A percentile compares a stretch with the other conserved stretches of the same genome.
Evolutionary conservation across 345 rosid genomes (phyloP).

Genomic region (Erysimum cheiranthoides): DNA sequence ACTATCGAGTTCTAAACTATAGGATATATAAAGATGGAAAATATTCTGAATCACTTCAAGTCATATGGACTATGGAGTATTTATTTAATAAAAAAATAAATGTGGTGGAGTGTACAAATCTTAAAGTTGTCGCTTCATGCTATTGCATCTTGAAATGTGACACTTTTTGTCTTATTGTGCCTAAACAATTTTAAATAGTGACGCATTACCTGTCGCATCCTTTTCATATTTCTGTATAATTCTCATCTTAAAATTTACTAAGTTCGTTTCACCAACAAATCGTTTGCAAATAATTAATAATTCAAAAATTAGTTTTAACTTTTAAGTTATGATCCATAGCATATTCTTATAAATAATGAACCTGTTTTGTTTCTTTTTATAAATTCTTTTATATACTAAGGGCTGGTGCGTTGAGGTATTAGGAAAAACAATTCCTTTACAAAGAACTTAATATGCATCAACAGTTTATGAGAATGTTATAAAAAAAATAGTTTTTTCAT

Average conservation of each 20-base stretch:
- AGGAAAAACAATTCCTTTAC: neutral
- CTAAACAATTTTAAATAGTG: conserved; percentile 14
- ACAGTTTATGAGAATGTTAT: neutral
- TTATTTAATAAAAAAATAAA: neutral
- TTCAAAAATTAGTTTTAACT: neutral
- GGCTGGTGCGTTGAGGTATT: neutral
- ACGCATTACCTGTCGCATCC: conserved; percentile 38
- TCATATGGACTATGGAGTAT: too few species aligned
- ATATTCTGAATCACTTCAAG: too few species aligned
- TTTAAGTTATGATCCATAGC: neutral
- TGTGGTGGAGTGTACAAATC: conserved; percentile 31
- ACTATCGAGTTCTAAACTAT: too few species aligned
- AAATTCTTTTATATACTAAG: neutral
- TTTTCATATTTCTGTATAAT: conserved; percentile 9
- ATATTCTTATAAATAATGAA: neutral
- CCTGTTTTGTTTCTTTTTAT: neutral
- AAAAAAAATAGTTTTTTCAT: neutral
- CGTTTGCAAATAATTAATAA: neutral
- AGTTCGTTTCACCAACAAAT: conserved; percentile 40
- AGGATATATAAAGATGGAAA: too few species aligned
- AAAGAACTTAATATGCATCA: neutral
- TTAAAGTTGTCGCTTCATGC: conserved; percentile 43
- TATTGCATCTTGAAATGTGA: conserved; percentile 37
- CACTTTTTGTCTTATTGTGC: conserved; percentile 28
- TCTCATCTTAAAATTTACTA: neutral